These are phyloP conservation scores for Camelina sativa DNA, from an alignment of 345 rosid genomes.

Conservation along the genomic window DNA sequence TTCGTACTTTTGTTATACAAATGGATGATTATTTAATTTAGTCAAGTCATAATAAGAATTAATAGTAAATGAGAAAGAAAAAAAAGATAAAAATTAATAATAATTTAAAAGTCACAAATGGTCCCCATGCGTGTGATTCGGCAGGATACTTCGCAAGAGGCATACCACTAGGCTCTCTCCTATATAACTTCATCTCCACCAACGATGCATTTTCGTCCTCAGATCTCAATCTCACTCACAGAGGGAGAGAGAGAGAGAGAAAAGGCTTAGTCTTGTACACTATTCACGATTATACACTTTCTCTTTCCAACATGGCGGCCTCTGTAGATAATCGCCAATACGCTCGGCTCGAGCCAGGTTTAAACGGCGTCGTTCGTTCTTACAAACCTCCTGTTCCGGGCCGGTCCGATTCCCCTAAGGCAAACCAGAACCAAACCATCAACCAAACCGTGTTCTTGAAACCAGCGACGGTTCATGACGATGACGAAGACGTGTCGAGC, in stretches of 20 bases:
- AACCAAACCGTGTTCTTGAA: slow-evolving; percentile 34
- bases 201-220: slow-evolving; percentile 41
- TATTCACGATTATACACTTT: neutral
- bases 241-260: slow-evolving; percentile 29
- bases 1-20: neutral
- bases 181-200: slow-evolving; percentile 40
- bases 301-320: slow-evolving; percentile 59
- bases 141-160: slow-evolving; percentile 36
- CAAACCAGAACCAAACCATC: slow-evolving; percentile 22
- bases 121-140: slow-evolving; percentile 34
- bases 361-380: slow-evolving; percentile 59
- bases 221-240: slow-evolving; percentile 42
- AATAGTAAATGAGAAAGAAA: neutral
- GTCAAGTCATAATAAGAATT: neutral
- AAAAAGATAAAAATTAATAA: neutral
- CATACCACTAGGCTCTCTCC: slow-evolving; percentile 27
- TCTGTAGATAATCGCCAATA: slow-evolving; percentile 73
- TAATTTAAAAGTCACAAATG: slow-evolving; percentile 1
- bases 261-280: neutral
- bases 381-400: slow-evolving; percentile 50
- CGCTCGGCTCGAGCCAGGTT: slow-evolving; percentile 49
- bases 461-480: slow-evolving; percentile 17
- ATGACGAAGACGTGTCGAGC: slow-evolving; percentile 47
- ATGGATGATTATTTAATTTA: neutral
- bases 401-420: slow-evolving; percentile 48